Evolutionary conservation across 2,329 filamentous ascomycete species (phyloP).

Genomic region (Helminthosporium solani): DNA sequence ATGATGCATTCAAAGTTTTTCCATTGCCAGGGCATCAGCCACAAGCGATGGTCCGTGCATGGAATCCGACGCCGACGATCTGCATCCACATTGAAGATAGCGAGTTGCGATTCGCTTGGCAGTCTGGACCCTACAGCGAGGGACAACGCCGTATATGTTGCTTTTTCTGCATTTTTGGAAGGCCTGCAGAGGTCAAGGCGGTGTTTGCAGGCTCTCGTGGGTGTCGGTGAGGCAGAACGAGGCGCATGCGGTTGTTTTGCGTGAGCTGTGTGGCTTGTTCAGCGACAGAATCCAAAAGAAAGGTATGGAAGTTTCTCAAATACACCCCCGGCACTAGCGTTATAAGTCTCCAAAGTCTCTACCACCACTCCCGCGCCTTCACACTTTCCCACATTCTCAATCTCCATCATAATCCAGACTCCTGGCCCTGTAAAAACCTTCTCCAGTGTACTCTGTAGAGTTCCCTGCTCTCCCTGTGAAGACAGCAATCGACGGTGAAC

Average conservation of each 20-base stretch:
- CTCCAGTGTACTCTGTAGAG: background rate
- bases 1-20: too few species aligned
- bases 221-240: background rate
- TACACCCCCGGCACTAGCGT: constrained; percentile 23
- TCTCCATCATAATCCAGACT: constrained; percentile 4
- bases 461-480: background rate
- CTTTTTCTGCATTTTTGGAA: background rate
- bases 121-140: background rate
- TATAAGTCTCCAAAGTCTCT: constrained; percentile 33
- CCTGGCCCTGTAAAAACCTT: background rate
- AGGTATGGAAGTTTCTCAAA: constrained; percentile 36
- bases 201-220: background rate
- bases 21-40: too few species aligned
- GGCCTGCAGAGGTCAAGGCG: background rate
- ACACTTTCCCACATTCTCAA: background rate
- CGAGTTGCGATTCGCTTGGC: background rate
- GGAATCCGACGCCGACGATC: background rate
- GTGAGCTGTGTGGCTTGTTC: constrained; percentile 12
- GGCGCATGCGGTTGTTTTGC: constrained; percentile 9
- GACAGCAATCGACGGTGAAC: background rate
- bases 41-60: too few species aligned
- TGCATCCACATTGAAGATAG: too few species aligned
- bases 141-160: background rate
- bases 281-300: constrained; percentile 38
- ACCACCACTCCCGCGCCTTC: constrained; percentile 15